Evolutionary conservation across 2,329 filamentous ascomycete genomes (phyloP), one percentile per base, ranked within the genome.

Genomic region (Graphium sp.): DNA sequence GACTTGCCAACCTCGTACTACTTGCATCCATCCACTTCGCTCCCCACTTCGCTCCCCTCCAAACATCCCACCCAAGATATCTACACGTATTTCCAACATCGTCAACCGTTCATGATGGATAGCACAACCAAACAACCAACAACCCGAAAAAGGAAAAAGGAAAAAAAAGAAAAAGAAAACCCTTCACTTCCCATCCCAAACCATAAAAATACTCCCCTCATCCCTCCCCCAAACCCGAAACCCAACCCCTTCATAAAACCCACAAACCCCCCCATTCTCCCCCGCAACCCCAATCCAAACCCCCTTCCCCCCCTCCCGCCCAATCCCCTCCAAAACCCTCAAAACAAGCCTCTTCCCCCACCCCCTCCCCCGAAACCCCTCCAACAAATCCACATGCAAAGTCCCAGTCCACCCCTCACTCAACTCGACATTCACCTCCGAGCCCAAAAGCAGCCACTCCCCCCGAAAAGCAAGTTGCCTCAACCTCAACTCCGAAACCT

Each of bases 381-480:
- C 47, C 31, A 64, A 40, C 36, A 65, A 34, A 35, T 65, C 56
- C 29, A 64, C 58, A 41, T 64, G 60, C 58, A 64, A 51, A 32
- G 57, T 62, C 4, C 51, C 58, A 33, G 48, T 40, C 36, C 50
- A 58, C 28, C 36, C 37, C 14, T 37, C 32, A 11, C 41, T 45
- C 25, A 57, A 33, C 28, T 46, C 48, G 34, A 41, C 43, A 34
- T 50, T 53, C 20, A 43, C 50, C 24, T 48, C 41, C 19, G n/a
- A n/a, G n/a, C n/a, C n/a, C 5, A 46, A 30, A 6, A 63, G 43
- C 30, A 62, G 40, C 48, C 52, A 50, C 27, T 42, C 36, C 18
- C 52, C 40, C 58, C 28, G 47, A 42, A 21, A 64, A 41, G 21
- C 44, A 45, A 13, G 35, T 35, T n/a, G 42, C 39, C 32, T 56